Evolutionary conservation across 768 basidiomycete genomes (phyloP).

Genomic region (Macrolepiota albuminosa): DNA sequence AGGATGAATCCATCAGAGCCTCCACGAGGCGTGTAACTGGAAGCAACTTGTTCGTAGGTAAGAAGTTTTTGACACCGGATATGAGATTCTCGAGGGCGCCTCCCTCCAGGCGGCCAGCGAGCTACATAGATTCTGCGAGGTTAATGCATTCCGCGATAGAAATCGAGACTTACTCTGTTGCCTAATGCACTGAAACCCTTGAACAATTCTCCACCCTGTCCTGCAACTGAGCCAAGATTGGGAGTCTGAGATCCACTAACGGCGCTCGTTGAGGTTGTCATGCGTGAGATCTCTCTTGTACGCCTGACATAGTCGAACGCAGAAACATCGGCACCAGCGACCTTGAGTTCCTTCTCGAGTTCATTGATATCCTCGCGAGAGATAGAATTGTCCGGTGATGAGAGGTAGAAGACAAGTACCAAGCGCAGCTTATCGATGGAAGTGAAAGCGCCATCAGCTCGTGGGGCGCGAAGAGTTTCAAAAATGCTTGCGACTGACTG

Average conservation of each 20-base stretch:
- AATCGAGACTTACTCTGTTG: slow-evolving; percentile 58
- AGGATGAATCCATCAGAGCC: slow-evolving; percentile 95
- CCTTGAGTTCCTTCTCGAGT: slow-evolving; percentile 82
- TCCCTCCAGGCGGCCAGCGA: slow-evolving; percentile 90
- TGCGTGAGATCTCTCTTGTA: slow-evolving; percentile 86
- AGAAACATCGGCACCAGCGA: slow-evolving; percentile 70
- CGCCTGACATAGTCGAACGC: slow-evolving; percentile 93
- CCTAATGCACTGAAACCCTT: slow-evolving; percentile 91
- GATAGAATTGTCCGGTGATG: slow-evolving; percentile 72
- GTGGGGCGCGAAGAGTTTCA: slow-evolving; percentile 75
- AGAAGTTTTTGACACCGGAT: slow-evolving; percentile 96
- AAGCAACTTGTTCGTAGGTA: slow-evolving; percentile 91
- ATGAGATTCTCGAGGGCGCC: slow-evolving; percentile 96
- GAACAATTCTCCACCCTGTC: slow-evolving; percentile 83
- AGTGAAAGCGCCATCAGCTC: slow-evolving; percentile 61
- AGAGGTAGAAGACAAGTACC: slow-evolving; percentile 93
- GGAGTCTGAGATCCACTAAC: slow-evolving; percentile 65
- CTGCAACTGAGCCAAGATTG: slow-evolving; percentile 49
- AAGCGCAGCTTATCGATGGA: slow-evolving; percentile 88
- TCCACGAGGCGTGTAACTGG: slow-evolving; percentile 91
- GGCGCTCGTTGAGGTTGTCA: slow-evolving; percentile 66
- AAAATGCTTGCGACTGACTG: slow-evolving; percentile 78
- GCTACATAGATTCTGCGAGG: slow-evolving; percentile 38
- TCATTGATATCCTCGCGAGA: slow-evolving; percentile 87
- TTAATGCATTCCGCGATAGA: background rate